A percentile compares a stretch with the other conserved stretches of the same genome.
Evolutionary conservation across 192 early-diverging fungal species (phyloP).

Genomic region (Coemansia sp.): DNA sequence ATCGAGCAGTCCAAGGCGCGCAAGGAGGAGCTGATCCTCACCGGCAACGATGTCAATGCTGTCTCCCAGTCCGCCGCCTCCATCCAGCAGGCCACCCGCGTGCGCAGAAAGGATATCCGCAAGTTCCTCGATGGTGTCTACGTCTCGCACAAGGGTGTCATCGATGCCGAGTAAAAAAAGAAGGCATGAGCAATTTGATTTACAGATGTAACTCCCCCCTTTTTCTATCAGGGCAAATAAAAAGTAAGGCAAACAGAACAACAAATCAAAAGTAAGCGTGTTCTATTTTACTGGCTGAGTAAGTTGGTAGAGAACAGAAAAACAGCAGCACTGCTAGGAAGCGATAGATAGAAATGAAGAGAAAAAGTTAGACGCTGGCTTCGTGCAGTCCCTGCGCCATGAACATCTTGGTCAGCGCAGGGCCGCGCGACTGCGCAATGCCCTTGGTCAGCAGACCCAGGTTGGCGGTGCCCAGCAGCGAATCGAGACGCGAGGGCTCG

Average conservation of each 20-base stretch:
- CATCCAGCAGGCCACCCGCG: conserved; percentile 91
- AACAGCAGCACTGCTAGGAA: background rate
- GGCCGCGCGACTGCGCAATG: conserved; percentile 91
- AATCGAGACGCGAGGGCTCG: conserved; percentile 91
- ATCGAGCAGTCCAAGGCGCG: conserved; percentile 73
- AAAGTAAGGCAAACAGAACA: conserved; percentile 4
- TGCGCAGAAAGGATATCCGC: conserved; percentile 99
- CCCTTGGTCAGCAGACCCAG: conserved; percentile 92
- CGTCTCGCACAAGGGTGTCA: conserved; percentile 79
- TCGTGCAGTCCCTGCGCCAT: conserved; percentile 72
- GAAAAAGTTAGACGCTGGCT: conserved; percentile 1
- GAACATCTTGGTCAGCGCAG: conserved; percentile 91
- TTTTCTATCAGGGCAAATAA: background rate
- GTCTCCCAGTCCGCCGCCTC: conserved; percentile 95
- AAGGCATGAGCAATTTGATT: background rate
- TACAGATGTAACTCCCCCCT: background rate
- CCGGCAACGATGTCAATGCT: conserved; percentile 90
- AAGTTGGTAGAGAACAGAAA: background rate
- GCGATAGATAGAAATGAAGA: background rate
- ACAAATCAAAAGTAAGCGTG: background rate
- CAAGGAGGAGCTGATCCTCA: conserved; percentile 95
- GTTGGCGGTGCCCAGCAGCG: conserved; percentile 85
- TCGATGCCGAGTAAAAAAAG: conserved; percentile 59
- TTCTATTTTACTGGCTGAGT: too few relatives aligned
- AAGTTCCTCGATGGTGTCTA: conserved; percentile 99